These are phyloP conservation scores for Dillenia turbinata DNA, from an alignment of 164 flowering plant species.

Conservation along the genomic window DNA sequence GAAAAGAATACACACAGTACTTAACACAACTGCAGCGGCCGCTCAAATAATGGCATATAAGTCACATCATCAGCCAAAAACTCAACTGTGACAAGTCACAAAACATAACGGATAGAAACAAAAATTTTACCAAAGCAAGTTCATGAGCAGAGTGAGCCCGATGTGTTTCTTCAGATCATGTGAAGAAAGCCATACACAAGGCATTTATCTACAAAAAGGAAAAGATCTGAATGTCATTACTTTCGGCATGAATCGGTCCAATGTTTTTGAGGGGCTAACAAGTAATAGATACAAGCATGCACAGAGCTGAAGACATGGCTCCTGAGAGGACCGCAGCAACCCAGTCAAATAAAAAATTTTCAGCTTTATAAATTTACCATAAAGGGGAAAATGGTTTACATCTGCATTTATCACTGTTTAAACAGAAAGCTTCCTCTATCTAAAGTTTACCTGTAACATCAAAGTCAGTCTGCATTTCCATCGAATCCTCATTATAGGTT, in stretches of 20 bases:
- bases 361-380: too few relatives aligned
- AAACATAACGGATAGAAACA: neutral
- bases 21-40: neutral
- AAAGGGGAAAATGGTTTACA: too few relatives aligned
- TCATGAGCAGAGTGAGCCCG: constrained; percentile 85
- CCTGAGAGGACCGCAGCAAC: neutral
- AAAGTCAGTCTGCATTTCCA: too few relatives aligned
- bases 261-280: neutral
- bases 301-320: neutral
- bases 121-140: constrained; percentile 73
- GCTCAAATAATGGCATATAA: neutral
- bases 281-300: neutral
- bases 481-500: too few relatives aligned
- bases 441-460: too few relatives aligned
- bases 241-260: neutral
- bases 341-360: too few relatives aligned
- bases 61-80: too few relatives aligned
- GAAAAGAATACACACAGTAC: constrained; percentile 3
- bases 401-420: too few relatives aligned
- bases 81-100: too few relatives aligned
- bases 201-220: constrained; percentile 67
- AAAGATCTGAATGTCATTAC: constrained; percentile 4
- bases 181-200: constrained; percentile 93
- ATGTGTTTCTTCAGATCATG: constrained; percentile 90
- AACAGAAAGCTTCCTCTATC: too few relatives aligned